Percentiles rank a stretch among this genome's conserved stretches.
These are phyloP conservation scores for Harringtonia lauricola DNA, from an alignment of 2,329 filamentous ascomycete genomes.

Conservation along the genomic window DNA sequence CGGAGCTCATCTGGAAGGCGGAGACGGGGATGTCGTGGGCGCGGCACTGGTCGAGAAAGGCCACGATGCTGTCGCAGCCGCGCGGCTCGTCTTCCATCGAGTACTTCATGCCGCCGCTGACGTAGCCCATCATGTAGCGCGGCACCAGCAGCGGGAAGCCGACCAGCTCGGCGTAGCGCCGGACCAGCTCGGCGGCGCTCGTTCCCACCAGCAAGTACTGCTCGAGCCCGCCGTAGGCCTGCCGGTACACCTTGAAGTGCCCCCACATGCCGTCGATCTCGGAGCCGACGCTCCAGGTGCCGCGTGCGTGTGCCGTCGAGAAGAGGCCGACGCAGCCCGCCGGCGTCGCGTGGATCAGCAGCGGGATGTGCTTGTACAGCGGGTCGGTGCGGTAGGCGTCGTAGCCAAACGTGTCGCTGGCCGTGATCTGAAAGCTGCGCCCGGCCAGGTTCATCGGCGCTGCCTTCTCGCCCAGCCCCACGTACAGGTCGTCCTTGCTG, in stretches of 20 bases:
- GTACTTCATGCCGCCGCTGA: constrained; percentile 52
- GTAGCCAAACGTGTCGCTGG: constrained; percentile 64
- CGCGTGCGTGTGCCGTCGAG: constrained; percentile 54
- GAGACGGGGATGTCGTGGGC: constrained; percentile 59
- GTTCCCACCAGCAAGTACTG: constrained; percentile 58
- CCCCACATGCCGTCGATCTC: constrained; percentile 72
- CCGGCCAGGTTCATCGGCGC: constrained; percentile 63
- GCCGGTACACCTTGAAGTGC: constrained; percentile 61
- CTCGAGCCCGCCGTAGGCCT: constrained; percentile 61
- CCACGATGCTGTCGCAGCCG: constrained; percentile 47
- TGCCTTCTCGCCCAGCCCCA: constrained; percentile 61
- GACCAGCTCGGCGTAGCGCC: constrained; percentile 54
- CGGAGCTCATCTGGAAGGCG: constrained; percentile 61
- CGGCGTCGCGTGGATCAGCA: constrained; percentile 57
- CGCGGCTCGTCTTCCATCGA: constrained; percentile 37
- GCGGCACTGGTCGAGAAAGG: constrained; percentile 49
- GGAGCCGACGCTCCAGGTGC: constrained; percentile 54
- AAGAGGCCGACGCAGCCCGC: constrained; percentile 56
- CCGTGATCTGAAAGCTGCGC: constrained; percentile 53
- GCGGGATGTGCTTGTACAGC: constrained; percentile 65
- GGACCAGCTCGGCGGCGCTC: constrained; percentile 55
- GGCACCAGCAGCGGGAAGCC: constrained; percentile 59
- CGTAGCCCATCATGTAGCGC: constrained; percentile 62
- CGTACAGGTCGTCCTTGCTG: constrained; percentile 47
- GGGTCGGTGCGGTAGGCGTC: constrained; percentile 61